Percentiles rank a stretch among this genome's conserved stretches.
phyloP scores from a whole-genome alignment of 257 asterid genomes.

The Buddleja alternifolia region DNA sequence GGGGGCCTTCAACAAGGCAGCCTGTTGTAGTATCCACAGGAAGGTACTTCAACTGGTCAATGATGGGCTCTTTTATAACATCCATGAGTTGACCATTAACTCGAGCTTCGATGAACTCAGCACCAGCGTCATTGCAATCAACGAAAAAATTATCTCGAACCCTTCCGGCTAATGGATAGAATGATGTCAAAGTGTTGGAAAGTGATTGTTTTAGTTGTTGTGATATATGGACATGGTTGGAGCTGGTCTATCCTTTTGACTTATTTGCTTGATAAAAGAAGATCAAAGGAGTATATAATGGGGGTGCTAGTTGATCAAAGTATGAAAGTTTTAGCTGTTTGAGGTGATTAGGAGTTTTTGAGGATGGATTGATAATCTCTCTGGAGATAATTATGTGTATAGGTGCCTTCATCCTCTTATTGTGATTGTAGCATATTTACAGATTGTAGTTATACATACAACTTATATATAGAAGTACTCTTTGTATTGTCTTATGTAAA shows the following conservation, averaged over 20 bases:
- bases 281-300: constrained; percentile 35
- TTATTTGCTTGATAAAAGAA: constrained; percentile 41
- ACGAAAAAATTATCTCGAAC: constrained; percentile 6
- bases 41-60: constrained; percentile 28
- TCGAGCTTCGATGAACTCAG: constrained; percentile 28
- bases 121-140: constrained; percentile 42
- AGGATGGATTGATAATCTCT: constrained; percentile 49
- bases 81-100: constrained; percentile 21
- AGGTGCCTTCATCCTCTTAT: not conserved
- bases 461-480: no score
- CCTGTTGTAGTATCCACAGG: not conserved
- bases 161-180: constrained; percentile 49
- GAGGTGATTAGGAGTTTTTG: constrained; percentile 43
- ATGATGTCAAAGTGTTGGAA: constrained; percentile 28
- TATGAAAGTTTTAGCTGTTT: constrained; percentile 34
- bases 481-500: no score
- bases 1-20: not conserved
- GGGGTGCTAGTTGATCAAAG: constrained; percentile 41
- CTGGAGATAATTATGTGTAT: constrained; percentile 24
- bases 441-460: no score
- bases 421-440: no score
- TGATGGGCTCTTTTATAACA: not conserved
- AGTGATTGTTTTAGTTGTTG: constrained; percentile 34
- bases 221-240: constrained; percentile 4
- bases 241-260: not conserved